Base-by-base conservation (phyloP, 441 rosid genomes). In the Croton setiger region DNA sequence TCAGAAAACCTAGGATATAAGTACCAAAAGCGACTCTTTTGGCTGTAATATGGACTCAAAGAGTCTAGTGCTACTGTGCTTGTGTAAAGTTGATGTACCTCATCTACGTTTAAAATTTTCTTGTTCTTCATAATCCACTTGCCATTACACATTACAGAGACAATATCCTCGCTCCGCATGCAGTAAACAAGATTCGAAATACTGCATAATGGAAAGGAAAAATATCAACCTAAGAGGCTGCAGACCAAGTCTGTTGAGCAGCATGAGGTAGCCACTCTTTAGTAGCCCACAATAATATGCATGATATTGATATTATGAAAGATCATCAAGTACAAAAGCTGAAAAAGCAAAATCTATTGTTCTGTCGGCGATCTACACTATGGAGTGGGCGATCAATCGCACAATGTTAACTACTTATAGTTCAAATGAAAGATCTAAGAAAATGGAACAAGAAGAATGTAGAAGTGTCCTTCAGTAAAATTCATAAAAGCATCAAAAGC, bases 121-220 rank as follows among this genome's bases (percentile, higher is more conserved):
- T 80, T 81, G 53, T 84, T 85, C 80, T 78, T 84, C 95, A 87
- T 87, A 66, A 87, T 79, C 95, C 95, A 85, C 79, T 68, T 75
- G 72, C 95, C 92, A 20, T 89, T 87, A 83, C 95, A 89, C 86
- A 89, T 85, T 43, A 87, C 87, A 2, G 92, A 85, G 59, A 79
- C 77, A 12, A 85, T n/a, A 72, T 89, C 87, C 82, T 89, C 95
- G 1, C 86, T 83, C 76, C 88, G 76, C 88, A 86, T 81, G 81
- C 85, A 75, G 73, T 87, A 84, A 37, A 89, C 92, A 65, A 89
- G 86, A 75, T 82, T 80, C 31, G 90, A 79, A 64, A 85, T 83
- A 72, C 95, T 87, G 90, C 80, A 75, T 5, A 48, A 64, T 18
- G 8, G 7, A n/a, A 52, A 43, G 10, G 14, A 13, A 39, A 49